Percentiles rank a stretch among this genome's conserved stretches.
These are phyloP conservation scores for Leccinum incarnatum DNA, from an alignment of 768 basidiomycete genomes.

Conservation along the genomic window DNA sequence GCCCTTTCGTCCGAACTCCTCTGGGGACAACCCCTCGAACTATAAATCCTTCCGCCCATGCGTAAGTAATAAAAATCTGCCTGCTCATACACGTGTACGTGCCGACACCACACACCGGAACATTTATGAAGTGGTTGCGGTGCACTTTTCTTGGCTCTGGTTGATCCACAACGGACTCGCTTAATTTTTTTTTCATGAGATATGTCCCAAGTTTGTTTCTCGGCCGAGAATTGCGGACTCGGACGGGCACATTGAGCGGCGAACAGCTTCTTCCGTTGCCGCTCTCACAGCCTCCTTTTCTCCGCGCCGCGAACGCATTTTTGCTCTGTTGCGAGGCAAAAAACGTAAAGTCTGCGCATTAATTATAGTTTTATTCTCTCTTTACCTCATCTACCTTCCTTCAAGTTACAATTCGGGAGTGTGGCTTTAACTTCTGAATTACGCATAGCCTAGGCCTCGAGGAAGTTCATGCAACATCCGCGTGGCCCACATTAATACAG, in stretches of 20 bases:
- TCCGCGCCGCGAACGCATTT: conserved; percentile 17
- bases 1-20: not conserved
- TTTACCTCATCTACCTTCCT: conserved; percentile 13
- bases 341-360: conserved; percentile 24
- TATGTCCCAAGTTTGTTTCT: not conserved
- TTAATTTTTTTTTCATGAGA: conserved; percentile 4
- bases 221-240: conserved; percentile 23
- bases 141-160: not conserved
- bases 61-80: not conserved
- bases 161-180: not conserved
- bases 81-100: not conserved
- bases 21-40: not conserved
- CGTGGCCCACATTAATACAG: not conserved
- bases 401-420: not conserved
- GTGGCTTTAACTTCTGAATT: conserved; percentile 1
- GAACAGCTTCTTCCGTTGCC: conserved; percentile 10
- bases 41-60: not conserved
- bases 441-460: conserved; percentile 1
- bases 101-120: not conserved
- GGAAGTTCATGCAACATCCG: conserved; percentile 8
- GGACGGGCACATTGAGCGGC: conserved; percentile 24
- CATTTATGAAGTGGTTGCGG: not conserved
- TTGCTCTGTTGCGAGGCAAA: conserved; percentile 15
- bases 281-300: conserved; percentile 17
- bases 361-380: conserved; percentile 9